Percentiles rank a stretch among this genome's conserved stretches.
Conservation (phyloP, 2,329 filamentous ascomycete species). For the Fusarium anguioides region DNA sequence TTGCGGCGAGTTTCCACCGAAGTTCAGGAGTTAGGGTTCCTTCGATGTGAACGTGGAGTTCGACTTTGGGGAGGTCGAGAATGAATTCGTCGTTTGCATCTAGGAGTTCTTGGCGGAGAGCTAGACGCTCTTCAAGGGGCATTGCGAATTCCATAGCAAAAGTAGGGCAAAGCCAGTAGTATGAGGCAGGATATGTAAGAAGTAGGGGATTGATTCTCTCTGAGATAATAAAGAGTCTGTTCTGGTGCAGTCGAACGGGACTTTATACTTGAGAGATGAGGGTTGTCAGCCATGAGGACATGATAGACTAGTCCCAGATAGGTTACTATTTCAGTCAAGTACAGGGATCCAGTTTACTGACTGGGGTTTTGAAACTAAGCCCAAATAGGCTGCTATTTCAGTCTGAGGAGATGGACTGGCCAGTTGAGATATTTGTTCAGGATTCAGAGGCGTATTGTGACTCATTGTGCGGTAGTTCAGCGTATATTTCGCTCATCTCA, state of each 20-base stretch:
- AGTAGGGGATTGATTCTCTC: not conserved
- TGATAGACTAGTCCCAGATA: not conserved
- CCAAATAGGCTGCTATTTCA: conserved; percentile 10
- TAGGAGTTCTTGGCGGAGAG: conserved; percentile 11
- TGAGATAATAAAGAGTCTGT: not conserved
- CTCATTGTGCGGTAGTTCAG: no score
- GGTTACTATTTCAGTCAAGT: conserved; percentile 1
- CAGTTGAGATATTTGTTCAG: no score
- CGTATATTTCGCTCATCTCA: no score
- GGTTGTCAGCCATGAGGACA: no score
- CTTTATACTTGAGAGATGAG: conserved; percentile 1
- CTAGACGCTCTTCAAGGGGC: conserved; percentile 14
- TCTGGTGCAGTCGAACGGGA: fast-evolving
- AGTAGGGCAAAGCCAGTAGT: fast-evolving
- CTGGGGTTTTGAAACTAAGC: not conserved
- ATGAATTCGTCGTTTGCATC: conserved; percentile 21
- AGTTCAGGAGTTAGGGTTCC: conserved; percentile 75
- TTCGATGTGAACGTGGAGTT: conserved; percentile 70
- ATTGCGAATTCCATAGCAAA: conserved; percentile 15
- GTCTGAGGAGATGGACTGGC: not conserved
- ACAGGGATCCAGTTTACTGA: not conserved
- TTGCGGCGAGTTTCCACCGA: conserved; percentile 73
- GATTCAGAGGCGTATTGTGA: no score
- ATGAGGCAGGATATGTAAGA: not conserved
- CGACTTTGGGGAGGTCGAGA: conserved; percentile 20